Conservation (phyloP, 306 rosid species). For the Cercis canadensis region DNA sequence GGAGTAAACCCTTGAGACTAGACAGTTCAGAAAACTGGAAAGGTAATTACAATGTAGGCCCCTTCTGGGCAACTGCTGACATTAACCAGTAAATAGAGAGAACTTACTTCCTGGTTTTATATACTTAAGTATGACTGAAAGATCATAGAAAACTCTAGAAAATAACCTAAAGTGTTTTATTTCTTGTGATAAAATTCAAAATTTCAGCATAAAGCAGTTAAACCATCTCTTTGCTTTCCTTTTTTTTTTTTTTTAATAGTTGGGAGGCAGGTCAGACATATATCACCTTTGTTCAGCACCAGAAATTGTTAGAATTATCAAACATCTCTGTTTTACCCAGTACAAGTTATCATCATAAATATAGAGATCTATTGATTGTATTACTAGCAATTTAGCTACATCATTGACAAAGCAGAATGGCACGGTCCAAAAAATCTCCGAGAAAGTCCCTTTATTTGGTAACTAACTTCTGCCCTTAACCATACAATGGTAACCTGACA, state of each 20-base stretch:
- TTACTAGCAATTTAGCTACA: not conserved
- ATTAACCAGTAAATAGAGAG: not conserved
- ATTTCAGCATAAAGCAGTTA: not conserved
- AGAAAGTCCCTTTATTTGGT: not conserved
- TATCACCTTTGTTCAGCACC: not conserved
- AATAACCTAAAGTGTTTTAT: not conserved
- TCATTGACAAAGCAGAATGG: not conserved
- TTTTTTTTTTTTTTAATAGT: too few species aligned
- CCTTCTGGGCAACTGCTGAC: not conserved
- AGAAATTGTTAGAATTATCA: not conserved
- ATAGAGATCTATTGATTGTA: not conserved
- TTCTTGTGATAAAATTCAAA: not conserved
- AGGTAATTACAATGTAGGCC: conserved; percentile 1
- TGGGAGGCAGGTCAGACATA: not conserved
- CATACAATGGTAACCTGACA: too few species aligned
- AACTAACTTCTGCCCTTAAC: not conserved
- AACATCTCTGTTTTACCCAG: not conserved
- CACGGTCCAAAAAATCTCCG: not conserved
- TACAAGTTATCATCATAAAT: not conserved
- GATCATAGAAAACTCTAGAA: not conserved
- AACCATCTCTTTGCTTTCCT: not conserved
- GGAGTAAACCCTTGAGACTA: conserved; percentile 32
- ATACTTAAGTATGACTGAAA: not conserved
- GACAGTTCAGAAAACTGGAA: conserved; percentile 31
- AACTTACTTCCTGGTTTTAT: not conserved